phyloP scores from a whole-genome alignment of 2,329 filamentous ascomycete species.

The Diaporthe nobilis region DNA sequence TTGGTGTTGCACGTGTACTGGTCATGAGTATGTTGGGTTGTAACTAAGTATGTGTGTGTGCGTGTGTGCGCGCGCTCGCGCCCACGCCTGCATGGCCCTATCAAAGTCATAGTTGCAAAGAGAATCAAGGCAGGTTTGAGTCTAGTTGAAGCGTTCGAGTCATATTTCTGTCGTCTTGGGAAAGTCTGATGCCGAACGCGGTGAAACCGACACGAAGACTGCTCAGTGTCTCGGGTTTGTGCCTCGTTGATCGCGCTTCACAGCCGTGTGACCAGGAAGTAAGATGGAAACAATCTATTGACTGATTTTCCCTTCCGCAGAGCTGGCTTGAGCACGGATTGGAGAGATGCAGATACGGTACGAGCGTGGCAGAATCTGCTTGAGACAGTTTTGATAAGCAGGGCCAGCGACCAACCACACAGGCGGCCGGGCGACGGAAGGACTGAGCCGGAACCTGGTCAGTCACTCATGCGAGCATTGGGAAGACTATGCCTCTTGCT shows the following conservation, averaged over 20 bases:
- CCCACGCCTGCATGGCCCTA: slow-evolving; percentile 21
- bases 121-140: slow-evolving; percentile 11
- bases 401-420: slow-evolving; percentile 22
- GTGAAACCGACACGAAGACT: slow-evolving; percentile 26
- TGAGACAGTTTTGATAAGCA: slow-evolving; percentile 33
- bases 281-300: slow-evolving; percentile 36
- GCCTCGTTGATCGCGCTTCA: slow-evolving; percentile 31
- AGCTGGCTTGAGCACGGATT: slow-evolving; percentile 31
- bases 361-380: slow-evolving; percentile 29
- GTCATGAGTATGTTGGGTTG: slow-evolving; percentile 7
- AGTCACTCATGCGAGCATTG: slow-evolving; percentile 4
- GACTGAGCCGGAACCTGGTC: slow-evolving; percentile 31
- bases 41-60: not conserved
- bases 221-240: slow-evolving; percentile 26
- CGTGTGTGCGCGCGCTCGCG: not conserved
- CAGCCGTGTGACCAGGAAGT: slow-evolving; percentile 30
- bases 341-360: slow-evolving; percentile 23
- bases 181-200: slow-evolving; percentile 4
- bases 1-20: not conserved
- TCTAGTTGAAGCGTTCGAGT: slow-evolving; percentile 15
- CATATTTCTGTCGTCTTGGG: slow-evolving; percentile 12
- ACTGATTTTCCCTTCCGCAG: slow-evolving; percentile 23
- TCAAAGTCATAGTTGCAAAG: not conserved
- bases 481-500: not conserved
- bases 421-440: slow-evolving; percentile 25